Base-by-base conservation (phyloP, 176 grass and related monocot species). In the Cenchrus purpureus region DNA sequence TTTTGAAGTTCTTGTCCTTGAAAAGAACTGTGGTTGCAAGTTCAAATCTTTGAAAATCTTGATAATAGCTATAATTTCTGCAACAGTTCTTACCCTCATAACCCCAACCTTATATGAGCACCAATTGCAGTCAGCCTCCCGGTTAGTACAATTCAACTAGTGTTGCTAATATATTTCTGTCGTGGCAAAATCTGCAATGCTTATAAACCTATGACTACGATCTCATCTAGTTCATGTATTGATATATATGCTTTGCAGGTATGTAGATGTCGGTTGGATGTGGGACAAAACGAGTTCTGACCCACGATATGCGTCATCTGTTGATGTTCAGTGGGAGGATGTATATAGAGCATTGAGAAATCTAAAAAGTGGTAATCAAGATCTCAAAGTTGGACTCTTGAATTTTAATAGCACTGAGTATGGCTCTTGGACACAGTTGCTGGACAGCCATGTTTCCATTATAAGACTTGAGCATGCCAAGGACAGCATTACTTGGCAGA, bases 371-470 rank as follows among this genome's bases (percentile, higher is more conserved):
- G 62, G 53, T 37, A 74, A 73, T 28, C 56, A 49, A 28, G 68
- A 69, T 22, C 84, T 94, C 50, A 94, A 86, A 84, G 78, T 97
- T n/a, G 95, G 86, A 42, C 83, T 97, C 37, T 58, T 97, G 66
- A 97, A 97, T 82, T 97, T 97, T 78, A 97, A 97, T 63, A 82
- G 85, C 82, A 92, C 92, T 0, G 95, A 97, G 82, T 83, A 87
- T 69, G 87, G 79, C 14, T 86, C 81, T 29, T 97, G 92, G 95
- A 83, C 79, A 9, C 87, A 79, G 25, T 79, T 89, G 49, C 68
- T 94, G 0, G 86, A 88, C 20, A 85, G 84, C 4, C 82, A 91
- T 58, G 65, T 95, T 62, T 97, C 88, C 31, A 65, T 71, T 11
- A 46, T 97, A 85, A 91, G 88, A n/a, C 92, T 95, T 19, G 84